These are phyloP conservation scores for Melampsora larici-populina DNA, from an alignment of 1,284 basidiomycete species.

Conservation along the genomic window DNA sequence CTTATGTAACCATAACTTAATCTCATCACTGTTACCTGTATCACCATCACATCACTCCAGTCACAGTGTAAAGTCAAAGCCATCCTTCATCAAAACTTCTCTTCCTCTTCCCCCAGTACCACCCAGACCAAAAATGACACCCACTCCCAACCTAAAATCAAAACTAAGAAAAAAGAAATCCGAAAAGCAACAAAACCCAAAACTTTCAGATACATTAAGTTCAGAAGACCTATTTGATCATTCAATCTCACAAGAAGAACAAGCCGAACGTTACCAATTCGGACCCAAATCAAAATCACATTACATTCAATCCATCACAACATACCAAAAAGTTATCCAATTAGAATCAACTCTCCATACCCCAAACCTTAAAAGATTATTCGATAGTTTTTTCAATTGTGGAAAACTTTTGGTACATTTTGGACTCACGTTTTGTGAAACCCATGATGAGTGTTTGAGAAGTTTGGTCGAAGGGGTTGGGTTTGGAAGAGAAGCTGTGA, in stretches of 20 bases:
- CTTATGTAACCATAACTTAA: too few relatives aligned
- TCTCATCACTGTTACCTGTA: too few relatives aligned
- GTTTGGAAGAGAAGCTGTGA: conserved; percentile 5
- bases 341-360: not conserved
- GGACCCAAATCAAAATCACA: conserved; percentile 14
- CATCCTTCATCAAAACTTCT: too few relatives aligned
- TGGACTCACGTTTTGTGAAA: conserved; percentile 4
- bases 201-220: not conserved
- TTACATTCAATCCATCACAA: conserved; percentile 13
- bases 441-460: not conserved
- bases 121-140: too few relatives aligned
- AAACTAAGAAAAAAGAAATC: too few relatives aligned
- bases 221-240: conserved; percentile 7
- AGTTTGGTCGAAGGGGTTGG: too few relatives aligned
- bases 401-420: conserved; percentile 24
- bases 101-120: too few relatives aligned
- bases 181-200: not conserved
- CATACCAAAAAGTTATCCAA: conserved; percentile 2
- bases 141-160: too few relatives aligned
- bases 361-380: not conserved
- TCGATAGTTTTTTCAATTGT: conserved; percentile 29
- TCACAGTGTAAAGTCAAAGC: too few relatives aligned
- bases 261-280: conserved; percentile 35
- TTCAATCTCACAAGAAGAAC: not conserved
- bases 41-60: too few relatives aligned